A percentile compares a stretch with the other conserved stretches of the same genome.
phyloP scores from a whole-genome alignment of 1,284 basidiomycete species.

The Moniliophthora roreri region DNA sequence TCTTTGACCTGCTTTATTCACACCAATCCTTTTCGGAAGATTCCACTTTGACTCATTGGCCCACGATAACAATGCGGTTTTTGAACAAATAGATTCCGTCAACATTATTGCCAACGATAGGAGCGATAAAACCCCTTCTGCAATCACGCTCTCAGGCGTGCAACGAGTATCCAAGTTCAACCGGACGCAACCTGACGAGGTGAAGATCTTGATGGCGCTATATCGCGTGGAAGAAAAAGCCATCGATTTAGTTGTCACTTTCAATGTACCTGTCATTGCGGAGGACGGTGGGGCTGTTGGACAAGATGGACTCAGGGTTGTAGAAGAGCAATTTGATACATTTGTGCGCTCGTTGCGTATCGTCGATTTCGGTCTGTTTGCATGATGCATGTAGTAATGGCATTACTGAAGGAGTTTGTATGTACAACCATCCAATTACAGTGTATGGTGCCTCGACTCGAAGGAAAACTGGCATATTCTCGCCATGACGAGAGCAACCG shows the following conservation, averaged over 20 bases:
- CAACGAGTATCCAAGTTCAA: constrained; percentile 84
- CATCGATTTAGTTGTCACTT: constrained; percentile 79
- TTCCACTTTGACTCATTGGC: constrained; percentile 93
- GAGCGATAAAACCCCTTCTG: constrained; percentile 53
- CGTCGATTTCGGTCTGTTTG: constrained; percentile 75
- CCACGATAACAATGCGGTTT: constrained; percentile 83
- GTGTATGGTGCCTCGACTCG: no score
- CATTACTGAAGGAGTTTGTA: no score
- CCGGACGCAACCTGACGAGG: constrained; percentile 54
- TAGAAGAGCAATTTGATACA: constrained; percentile 53
- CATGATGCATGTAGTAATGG: no score
- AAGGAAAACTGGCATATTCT: no score
- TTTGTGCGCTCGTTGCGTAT: constrained; percentile 67
- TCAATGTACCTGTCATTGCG: constrained; percentile 68
- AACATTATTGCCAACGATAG: constrained; percentile 40
- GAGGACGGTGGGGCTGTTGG: constrained; percentile 43
- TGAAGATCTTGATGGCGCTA: constrained; percentile 77
- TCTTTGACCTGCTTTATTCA: constrained; percentile 17
- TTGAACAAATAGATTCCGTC: constrained; percentile 46
- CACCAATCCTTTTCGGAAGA: constrained; percentile 34
- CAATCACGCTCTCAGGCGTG: constrained; percentile 63
- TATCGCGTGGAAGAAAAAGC: constrained; percentile 72
- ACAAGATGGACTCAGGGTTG: constrained; percentile 34
- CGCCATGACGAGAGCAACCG: no score
- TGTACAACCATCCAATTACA: no score